Evolutionary conservation across 805 yeast species (phyloP).

Genomic region (Starmerella davenportii): DNA sequence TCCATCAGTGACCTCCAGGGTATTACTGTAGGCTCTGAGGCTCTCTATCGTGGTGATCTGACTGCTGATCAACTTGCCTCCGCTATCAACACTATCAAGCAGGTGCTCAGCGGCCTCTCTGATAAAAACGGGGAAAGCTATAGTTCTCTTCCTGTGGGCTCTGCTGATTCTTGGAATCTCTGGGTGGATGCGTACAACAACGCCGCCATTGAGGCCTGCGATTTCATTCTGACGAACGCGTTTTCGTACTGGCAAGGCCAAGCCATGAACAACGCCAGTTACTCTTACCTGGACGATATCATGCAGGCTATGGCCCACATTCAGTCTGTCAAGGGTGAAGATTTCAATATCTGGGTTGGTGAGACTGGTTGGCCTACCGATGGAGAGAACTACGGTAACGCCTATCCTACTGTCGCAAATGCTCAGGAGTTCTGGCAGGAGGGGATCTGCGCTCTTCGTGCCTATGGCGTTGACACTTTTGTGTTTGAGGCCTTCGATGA

Average conservation of each 20-base stretch:
- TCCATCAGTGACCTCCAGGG: constrained; percentile 46
- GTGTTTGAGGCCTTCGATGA: constrained; percentile 93
- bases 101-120: constrained; percentile 37
- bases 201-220: constrained; percentile 64
- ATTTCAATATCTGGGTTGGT: constrained; percentile 84
- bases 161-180: constrained; percentile 92
- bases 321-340: constrained; percentile 71
- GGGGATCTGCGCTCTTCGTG: constrained; percentile 84
- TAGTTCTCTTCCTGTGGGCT: constrained; percentile 59
- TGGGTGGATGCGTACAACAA: constrained; percentile 59
- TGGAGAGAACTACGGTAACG: constrained; percentile 51
- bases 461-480: constrained; percentile 85
- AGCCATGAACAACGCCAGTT: constrained; percentile 60
- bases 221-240: constrained; percentile 80
- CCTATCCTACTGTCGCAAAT: constrained; percentile 53
- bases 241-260: constrained; percentile 99
- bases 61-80: constrained; percentile 56
- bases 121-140: constrained; percentile 74
- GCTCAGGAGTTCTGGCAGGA: constrained; percentile 73
- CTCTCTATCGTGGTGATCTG: constrained; percentile 77
- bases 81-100: constrained; percentile 45
- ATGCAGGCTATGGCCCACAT: constrained; percentile 90
- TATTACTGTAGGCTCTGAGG: constrained; percentile 87
- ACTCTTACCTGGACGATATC: constrained; percentile 87
- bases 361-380: constrained; percentile 95